These are phyloP conservation scores for Phytopythium montanum DNA, from an alignment of 352 stramenopile species.

Conservation along the genomic window DNA sequence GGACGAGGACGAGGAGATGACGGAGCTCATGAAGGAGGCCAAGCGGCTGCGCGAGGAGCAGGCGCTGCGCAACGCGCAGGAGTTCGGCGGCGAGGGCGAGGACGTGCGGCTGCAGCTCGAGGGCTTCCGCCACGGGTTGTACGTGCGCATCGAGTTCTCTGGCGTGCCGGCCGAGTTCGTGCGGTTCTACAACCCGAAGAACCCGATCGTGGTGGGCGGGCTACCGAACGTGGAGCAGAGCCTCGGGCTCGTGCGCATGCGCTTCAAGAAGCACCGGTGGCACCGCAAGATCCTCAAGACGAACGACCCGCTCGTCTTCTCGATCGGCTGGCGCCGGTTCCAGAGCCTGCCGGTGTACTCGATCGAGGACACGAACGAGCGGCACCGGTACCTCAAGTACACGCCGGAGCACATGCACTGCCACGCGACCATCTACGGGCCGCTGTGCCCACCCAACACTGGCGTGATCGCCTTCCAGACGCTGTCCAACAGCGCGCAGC, in stretches of 20 bases:
- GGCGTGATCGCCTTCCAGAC: conserved; percentile 97
- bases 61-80: conserved; percentile 85
- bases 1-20: conserved; percentile 85
- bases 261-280: conserved; percentile 99
- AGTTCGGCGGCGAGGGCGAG: conserved; percentile 96
- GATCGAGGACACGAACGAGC: conserved; percentile 98
- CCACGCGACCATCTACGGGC: conserved; percentile 96
- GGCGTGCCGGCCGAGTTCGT: conserved; percentile 94
- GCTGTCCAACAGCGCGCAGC: conserved; percentile 86
- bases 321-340: conserved; percentile 98
- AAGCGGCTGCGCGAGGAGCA: conserved; percentile 83
- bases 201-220: conserved; percentile 90
- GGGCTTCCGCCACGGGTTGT: conserved; percentile 95
- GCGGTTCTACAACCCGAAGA: conserved; percentile 90
- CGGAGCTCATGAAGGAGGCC: conserved; percentile 81
- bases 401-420: conserved; percentile 99
- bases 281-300: conserved; percentile 98
- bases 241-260: conserved; percentile 93
- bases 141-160: conserved; percentile 97
- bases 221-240: conserved; percentile 95
- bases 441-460: conserved; percentile 95
- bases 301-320: conserved; percentile 98
- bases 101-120: conserved; percentile 90
- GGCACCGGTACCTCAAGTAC: conserved; percentile 97
- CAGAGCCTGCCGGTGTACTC: conserved; percentile 98